These are phyloP conservation scores for Westerdykella sp. DNA, from an alignment of 2,329 filamentous ascomycete genomes.

Conservation along the genomic window DNA sequence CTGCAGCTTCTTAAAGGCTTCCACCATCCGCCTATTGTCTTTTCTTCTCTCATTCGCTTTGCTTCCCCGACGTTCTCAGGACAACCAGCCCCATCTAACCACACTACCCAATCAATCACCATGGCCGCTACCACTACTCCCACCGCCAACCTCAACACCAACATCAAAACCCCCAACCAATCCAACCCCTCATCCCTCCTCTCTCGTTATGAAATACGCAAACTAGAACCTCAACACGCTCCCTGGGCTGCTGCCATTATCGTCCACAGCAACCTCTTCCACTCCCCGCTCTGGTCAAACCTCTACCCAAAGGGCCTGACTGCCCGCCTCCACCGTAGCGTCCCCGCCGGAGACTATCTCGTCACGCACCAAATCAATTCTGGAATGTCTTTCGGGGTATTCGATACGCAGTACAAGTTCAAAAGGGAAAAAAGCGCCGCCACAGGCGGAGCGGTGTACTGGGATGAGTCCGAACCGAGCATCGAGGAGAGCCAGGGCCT, in stretches of 20 bases:
- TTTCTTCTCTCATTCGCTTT: no score
- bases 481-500: slow-evolving; percentile 13
- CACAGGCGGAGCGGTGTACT: slow-evolving; percentile 21
- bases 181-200: slow-evolving; percentile 21
- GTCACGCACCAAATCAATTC: slow-evolving; percentile 31
- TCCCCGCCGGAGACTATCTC: slow-evolving; percentile 19
- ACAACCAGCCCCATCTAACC: no score
- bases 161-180: slow-evolving; percentile 18
- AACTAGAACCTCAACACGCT: slow-evolving; percentile 19
- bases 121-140: background rate
- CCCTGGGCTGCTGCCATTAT: slow-evolving; percentile 28
- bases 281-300: slow-evolving; percentile 21
- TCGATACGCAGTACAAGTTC: slow-evolving; percentile 36
- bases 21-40: no score
- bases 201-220: slow-evolving; percentile 29
- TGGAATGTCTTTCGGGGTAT: slow-evolving; percentile 35
- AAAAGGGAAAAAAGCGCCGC: slow-evolving; percentile 25
- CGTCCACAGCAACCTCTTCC: slow-evolving; percentile 27
- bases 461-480: slow-evolving; percentile 15
- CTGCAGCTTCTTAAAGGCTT: no score
- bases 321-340: slow-evolving; percentile 7
- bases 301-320: slow-evolving; percentile 21
- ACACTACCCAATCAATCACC: no score
- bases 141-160: slow-evolving; percentile 7
- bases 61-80: no score